phyloP scores from a whole-genome alignment of 331 rosid genomes.

The Telfairia occidentalis region DNA sequence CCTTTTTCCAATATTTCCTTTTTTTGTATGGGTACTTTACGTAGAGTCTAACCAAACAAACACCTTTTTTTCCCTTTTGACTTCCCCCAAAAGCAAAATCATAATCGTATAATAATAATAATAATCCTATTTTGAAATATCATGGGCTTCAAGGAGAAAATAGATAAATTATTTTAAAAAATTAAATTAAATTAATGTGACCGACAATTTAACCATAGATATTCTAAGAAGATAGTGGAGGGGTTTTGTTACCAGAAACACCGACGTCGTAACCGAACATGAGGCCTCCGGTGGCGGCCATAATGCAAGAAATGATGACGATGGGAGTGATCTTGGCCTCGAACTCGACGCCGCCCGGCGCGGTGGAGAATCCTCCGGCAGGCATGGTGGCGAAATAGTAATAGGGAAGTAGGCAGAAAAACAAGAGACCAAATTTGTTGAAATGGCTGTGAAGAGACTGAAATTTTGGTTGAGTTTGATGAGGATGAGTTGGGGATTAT shows the following conservation, averaged over 20 bases:
- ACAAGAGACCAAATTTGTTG: not conserved
- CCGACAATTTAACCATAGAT: no score
- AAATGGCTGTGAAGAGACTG: not conserved
- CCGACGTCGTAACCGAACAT: constrained; percentile 77
- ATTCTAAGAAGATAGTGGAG: no score
- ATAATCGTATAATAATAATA: not conserved
- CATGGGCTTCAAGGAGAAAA: no score
- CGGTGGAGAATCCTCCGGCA: constrained; percentile 28
- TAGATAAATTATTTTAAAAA: not conserved
- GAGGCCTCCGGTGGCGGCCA: constrained; percentile 64
- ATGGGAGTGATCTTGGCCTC: constrained; percentile 45
- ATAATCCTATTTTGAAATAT: no score
- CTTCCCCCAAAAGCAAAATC: not conserved
- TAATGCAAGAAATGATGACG: constrained; percentile 47
- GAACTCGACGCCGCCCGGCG: not conserved
- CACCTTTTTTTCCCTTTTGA: not conserved
- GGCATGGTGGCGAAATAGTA: constrained; percentile 4
- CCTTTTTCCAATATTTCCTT: not conserved
- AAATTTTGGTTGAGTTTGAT: not conserved
- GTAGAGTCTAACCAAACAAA: not conserved
- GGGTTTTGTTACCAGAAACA: constrained; percentile 64
- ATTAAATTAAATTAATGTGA: no score
- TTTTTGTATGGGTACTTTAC: not conserved
- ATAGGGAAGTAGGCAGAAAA: not conserved
- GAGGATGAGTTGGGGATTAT: not conserved